These are phyloP conservation scores for Fusarium sp. DNA, from an alignment of 2,329 filamentous ascomycete genomes.

Conservation along the genomic window DNA sequence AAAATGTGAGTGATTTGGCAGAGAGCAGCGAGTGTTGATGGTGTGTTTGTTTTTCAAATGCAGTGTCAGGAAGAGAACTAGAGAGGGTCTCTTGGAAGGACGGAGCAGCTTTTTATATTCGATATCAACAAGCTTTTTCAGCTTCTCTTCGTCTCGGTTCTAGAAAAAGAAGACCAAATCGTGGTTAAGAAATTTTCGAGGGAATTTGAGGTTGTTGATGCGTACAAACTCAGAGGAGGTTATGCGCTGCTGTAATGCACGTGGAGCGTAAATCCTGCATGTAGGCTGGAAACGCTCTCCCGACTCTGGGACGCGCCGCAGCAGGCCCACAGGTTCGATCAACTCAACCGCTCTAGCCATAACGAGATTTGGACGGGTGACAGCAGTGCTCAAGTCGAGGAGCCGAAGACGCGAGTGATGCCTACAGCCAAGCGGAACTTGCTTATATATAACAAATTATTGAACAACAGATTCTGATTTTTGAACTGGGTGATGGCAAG, in stretches of 20 bases:
- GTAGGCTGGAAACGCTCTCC: background rate
- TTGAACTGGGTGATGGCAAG: no score
- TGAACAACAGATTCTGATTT: background rate
- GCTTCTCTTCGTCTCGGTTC: background rate
- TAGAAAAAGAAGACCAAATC: slow-evolving; percentile 7
- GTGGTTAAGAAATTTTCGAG: slow-evolving; percentile 8
- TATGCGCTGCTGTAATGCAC: background rate
- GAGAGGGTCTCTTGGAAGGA: background rate
- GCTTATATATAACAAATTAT: background rate
- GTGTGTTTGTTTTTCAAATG: background rate
- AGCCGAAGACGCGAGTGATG: background rate
- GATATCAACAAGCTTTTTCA: background rate
- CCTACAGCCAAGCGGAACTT: background rate
- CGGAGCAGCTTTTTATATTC: background rate
- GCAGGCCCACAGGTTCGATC: background rate
- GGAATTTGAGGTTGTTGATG: background rate
- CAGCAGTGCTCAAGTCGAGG: slow-evolving; percentile 1
- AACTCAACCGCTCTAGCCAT: slow-evolving; percentile 10
- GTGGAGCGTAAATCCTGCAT: background rate
- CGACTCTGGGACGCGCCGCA: background rate
- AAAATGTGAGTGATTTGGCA: background rate
- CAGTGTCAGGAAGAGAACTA: background rate
- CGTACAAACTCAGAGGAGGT: slow-evolving; percentile 17
- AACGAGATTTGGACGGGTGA: background rate
- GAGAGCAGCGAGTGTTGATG: background rate